Evolutionary conservation across 169 alveolate genomes (phyloP), one percentile per base, ranked within the genome.

Genomic region (Plasmodium ovale): DNA sequence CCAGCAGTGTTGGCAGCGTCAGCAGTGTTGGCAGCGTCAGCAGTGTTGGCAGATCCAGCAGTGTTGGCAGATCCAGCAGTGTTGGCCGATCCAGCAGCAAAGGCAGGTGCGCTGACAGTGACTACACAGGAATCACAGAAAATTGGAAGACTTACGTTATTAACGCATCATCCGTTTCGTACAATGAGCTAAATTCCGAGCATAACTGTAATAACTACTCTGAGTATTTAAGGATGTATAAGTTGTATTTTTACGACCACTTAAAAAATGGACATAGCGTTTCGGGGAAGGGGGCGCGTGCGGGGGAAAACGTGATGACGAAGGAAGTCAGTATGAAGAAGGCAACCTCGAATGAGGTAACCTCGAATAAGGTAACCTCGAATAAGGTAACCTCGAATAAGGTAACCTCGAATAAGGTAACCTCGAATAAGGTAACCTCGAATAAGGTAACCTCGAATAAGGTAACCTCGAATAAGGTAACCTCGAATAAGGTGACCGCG

Each of bases 171-270:
- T 82, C 90, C 0, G 14, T 82, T 10, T 82, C 90, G 0, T 82
- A 82, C 59, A 82, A 82, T 37, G 90, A 82, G 42, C 29, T 82
- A 47, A 82, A 82, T 59, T 31, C 72, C 33, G 90, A 82, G 35
- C 90, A 82, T 33, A 82, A 82, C 59, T 82, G 90, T 39, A 82
- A 82, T 67, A 82, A 42, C 54, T 82, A 82, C 37, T 31, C n/a
- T 27, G 90, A 82, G 33, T 82, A 82, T 59, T 37, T 82, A 42
- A 58, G 90, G 21, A 82, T 82, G 72, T 82, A 82, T 67, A 82
- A 82, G 14, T 1, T 54, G 25, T 44, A 82, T 42, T 12, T 31
- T 21, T 82, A 59, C 54, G 49, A 65, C 12, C 42, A 35, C 39
- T 31, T 33, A 29, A 27, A 14, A 29, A 21, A 51, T 21, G 49